Evolutionary conservation across 768 basidiomycete species (phyloP), one percentile per base, ranked within the genome.

Genomic region (Mycena vitilis): DNA sequence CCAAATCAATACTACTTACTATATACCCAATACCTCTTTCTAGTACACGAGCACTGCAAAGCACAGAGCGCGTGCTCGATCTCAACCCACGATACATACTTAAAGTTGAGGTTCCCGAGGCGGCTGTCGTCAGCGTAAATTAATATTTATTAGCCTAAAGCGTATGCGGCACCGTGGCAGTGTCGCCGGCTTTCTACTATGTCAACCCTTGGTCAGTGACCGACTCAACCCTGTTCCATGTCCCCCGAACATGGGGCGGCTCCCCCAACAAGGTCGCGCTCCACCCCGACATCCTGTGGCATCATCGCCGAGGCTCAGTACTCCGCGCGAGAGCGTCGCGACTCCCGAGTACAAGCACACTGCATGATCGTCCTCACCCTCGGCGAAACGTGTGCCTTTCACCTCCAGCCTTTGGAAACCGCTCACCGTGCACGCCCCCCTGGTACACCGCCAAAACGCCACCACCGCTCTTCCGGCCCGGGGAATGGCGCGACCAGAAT

Each of bases 341-440:
- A 81, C n/a, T n/a, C n/a, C n/a, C n/a, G n/a, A n/a, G 25, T 76
- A 77, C n/a, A 86, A 81, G 67, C 86, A 87, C 0, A 95, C 81
- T 72, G 92, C 42, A 82, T 89, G 73, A 82, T 95, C 34, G 83
- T 79, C 5, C 58, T 95, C 3, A 85, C 89, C 0, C 18, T 86
- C 23, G 90, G 82, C 0, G 76, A 79, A 84, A 93, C 72, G 92
- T 93, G 77, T 63, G 89, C 20, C 47, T 58, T n/a, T 59, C 23
- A 2, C 40, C 16, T 37, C 36, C 8, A n/a, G n/a, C 37, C 4
- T 3, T 30, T 34, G 13, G n/a, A 49, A 40, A 25, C 62, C 34
- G 59, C 63, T 56, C 56, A 66, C 34, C 10, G 44, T n/a, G n/a
- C n/a, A 5, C 5, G 18, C 37, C 18, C 13, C 44, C 1, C n/a